Percentiles rank a stretch among this genome's conserved stretches.
Conservation (phyloP, 345 rosid species). For the Eucalyptus erythrocorys region DNA sequence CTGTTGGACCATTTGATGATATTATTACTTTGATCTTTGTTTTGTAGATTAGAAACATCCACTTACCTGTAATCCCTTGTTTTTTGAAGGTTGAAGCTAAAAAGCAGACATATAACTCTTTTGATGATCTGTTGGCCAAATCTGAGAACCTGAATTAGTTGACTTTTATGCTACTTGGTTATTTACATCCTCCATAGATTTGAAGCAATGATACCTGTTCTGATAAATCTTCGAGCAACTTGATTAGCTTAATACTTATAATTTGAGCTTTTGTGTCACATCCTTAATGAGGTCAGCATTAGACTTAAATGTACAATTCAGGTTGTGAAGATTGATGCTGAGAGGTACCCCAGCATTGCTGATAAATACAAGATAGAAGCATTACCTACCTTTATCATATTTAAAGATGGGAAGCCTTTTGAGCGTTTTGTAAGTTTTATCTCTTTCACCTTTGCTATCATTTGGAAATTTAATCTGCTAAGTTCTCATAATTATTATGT, state of each 20-base stretch:
- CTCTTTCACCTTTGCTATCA: background rate
- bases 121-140: constrained; percentile 56
- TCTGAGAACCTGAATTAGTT: constrained; percentile 63
- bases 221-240: background rate
- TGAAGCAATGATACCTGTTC: background rate
- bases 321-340: constrained; percentile 82
- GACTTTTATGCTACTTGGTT: constrained; percentile 92
- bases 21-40: background rate
- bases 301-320: constrained; percentile 48
- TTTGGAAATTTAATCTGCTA: background rate
- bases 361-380: constrained; percentile 61
- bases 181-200: background rate
- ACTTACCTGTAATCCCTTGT: background rate
- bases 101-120: constrained; percentile 57
- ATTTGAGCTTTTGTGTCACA: constrained; percentile 5
- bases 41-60: background rate
- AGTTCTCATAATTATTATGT: background rate
- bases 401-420: constrained; percentile 68
- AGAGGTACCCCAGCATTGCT: constrained; percentile 74
- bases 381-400: constrained; percentile 73
- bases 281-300: constrained; percentile 56
- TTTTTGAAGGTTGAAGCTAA: constrained; percentile 28
- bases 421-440: constrained; percentile 69
- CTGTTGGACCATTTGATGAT: background rate
- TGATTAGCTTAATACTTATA: background rate